Evolutionary conservation across 257 asterid genomes (phyloP).

Genomic region (Mentha longifolia): DNA sequence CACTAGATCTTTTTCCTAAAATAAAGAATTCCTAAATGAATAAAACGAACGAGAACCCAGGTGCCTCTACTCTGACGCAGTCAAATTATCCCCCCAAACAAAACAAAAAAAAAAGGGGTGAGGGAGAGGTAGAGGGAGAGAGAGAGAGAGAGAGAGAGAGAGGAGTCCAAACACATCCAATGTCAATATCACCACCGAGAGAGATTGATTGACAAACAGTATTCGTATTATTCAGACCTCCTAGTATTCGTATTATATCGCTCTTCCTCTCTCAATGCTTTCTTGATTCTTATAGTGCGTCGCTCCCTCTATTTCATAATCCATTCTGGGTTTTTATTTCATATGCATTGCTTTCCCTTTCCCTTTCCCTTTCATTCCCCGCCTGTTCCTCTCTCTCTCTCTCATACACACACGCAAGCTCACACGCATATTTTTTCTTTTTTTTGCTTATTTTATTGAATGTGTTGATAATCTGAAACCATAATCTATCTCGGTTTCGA

Average conservation of each 20-base stretch:
- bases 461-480: constrained; percentile 30
- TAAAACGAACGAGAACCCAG: constrained; percentile 31
- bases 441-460: not conserved
- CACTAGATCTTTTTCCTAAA: not conserved
- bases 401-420: too few relatives aligned
- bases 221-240: constrained; percentile 20
- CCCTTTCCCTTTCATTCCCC: constrained; percentile 29
- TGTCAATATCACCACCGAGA: too few relatives aligned
- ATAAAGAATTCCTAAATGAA: not conserved
- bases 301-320: constrained; percentile 19
- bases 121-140: constrained; percentile 11
- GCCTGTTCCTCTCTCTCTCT: constrained; percentile 26
- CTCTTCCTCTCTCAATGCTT: constrained; percentile 19
- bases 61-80: constrained; percentile 30
- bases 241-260: constrained; percentile 10
- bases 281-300: constrained; percentile 26
- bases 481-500: constrained; percentile 37
- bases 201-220: not conserved
- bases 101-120: not conserved
- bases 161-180: not conserved
- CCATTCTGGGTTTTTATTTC: constrained; percentile 37
- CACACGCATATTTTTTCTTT: not conserved
- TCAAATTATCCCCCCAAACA: not conserved
- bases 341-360: constrained; percentile 16
- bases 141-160: constrained; percentile 5